Percentiles rank a stretch among this genome's conserved stretches.
Evolutionary conservation across 805 yeast genomes (phyloP).

Genomic region (Saccharomycopsis sp.): DNA sequence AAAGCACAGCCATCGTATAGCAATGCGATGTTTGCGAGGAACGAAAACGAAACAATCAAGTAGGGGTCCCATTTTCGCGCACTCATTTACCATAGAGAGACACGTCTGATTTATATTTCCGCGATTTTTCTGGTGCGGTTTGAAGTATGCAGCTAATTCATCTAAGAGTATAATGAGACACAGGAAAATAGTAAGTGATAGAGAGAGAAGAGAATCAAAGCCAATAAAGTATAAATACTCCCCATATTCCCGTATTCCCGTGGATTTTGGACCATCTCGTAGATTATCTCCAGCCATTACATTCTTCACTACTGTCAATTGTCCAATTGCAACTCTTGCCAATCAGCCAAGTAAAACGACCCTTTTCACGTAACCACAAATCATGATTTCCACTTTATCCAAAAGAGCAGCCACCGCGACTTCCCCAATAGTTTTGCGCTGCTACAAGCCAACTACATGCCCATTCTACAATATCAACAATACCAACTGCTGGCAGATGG

Average conservation of each 20-base stretch:
- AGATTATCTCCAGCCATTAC: background rate
- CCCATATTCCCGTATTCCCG: too few species aligned
- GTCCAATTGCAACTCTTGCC: background rate
- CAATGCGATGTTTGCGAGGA: background rate
- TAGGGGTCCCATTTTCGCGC: background rate
- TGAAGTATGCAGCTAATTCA: background rate
- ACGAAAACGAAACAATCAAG: background rate
- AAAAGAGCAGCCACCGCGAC: background rate
- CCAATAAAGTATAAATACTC: background rate
- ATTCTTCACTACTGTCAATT: too few species aligned
- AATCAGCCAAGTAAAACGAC: background rate
- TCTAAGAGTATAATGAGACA: background rate
- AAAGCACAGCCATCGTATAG: background rate
- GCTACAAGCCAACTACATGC: background rate
- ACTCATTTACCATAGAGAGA: background rate
- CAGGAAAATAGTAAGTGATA: background rate
- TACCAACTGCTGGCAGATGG: background rate
- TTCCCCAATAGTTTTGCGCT: background rate
- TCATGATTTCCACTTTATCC: background rate
- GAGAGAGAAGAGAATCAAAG: background rate
- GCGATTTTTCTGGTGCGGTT: background rate
- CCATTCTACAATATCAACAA: background rate
- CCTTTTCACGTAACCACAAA: background rate
- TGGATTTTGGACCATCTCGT: background rate
- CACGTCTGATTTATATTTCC: background rate